Conservation (phyloP, 2,329 filamentous ascomycete species). For the Fonsecaea nubica region DNA sequence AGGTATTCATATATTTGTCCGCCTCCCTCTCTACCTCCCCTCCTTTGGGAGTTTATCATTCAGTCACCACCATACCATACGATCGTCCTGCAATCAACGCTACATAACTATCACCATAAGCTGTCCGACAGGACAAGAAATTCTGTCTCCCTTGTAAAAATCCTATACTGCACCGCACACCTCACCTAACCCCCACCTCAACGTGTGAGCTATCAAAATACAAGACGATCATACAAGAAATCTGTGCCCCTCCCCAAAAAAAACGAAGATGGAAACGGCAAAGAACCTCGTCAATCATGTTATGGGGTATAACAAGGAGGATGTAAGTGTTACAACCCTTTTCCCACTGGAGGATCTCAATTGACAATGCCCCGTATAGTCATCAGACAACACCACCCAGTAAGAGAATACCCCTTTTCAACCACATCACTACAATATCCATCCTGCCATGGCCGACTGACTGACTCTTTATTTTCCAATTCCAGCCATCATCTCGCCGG, state of each 20-base stretch:
- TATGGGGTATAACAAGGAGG: slow-evolving; percentile 22
- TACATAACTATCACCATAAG: too few species aligned
- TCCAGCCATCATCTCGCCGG: slow-evolving; percentile 11
- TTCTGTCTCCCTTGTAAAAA: too few species aligned
- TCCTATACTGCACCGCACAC: too few species aligned
- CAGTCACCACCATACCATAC: too few species aligned
- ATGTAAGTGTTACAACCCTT: slow-evolving; percentile 10
- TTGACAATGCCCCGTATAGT: not conserved
- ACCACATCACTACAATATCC: not conserved
- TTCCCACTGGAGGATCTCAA: not conserved
- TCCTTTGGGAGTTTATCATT: too few species aligned
- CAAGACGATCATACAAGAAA: not conserved
- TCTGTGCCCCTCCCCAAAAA: too few species aligned
- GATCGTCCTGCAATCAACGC: too few species aligned
- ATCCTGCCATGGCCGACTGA: not conserved
- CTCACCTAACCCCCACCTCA: too few species aligned
- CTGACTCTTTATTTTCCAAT: not conserved
- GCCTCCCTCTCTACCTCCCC: too few species aligned
- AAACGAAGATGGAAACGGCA: slow-evolving; percentile 29
- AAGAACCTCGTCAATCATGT: slow-evolving; percentile 29
- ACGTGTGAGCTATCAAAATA: not conserved
- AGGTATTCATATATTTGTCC: too few species aligned
- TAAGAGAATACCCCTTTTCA: not conserved
- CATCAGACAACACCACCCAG: slow-evolving; percentile 1
- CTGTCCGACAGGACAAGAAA: too few species aligned